Percentiles rank a stretch among this genome's conserved stretches.
These are phyloP conservation scores for Hanseniaspora lachancei DNA, from an alignment of 805 yeast genomes.

Conservation along the genomic window DNA sequence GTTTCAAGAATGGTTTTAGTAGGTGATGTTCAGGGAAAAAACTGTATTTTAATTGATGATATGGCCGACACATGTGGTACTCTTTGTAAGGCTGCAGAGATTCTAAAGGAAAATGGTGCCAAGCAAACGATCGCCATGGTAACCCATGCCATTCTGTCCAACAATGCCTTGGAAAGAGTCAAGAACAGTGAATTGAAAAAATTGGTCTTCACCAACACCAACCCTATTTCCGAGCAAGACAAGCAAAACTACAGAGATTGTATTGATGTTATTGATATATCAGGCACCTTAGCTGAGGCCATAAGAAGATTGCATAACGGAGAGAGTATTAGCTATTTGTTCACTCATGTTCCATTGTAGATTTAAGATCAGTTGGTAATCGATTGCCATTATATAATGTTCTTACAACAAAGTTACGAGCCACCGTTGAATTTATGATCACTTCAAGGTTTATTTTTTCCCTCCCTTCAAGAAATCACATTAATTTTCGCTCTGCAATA, in stretches of 20 bases:
- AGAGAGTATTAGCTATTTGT: constrained; percentile 69
- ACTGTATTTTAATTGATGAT: constrained; percentile 70
- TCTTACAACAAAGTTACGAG: too few relatives aligned
- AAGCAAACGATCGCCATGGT: constrained; percentile 66
- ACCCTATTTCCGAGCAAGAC: constrained; percentile 58
- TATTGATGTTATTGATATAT: constrained; percentile 56
- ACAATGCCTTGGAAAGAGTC: constrained; percentile 58
- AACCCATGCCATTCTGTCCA: constrained; percentile 68
- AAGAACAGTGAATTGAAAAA: constrained; percentile 54
- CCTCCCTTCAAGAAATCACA: too few relatives aligned
- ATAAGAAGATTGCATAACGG: constrained; percentile 78
- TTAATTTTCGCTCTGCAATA: too few relatives aligned
- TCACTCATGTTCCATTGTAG: constrained; percentile 46
- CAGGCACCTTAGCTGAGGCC: constrained; percentile 66
- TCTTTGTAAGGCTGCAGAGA: constrained; percentile 68
- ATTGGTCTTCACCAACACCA: constrained; percentile 69
- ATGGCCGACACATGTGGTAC: constrained; percentile 90
- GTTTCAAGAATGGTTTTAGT: constrained; percentile 75
- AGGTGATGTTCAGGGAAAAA: constrained; percentile 67
- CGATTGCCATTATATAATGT: background rate
- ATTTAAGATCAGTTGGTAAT: background rate
- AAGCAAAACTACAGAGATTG: constrained; percentile 39
- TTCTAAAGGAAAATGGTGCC: constrained; percentile 49
- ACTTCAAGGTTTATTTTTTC: too few relatives aligned
- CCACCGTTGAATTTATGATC: too few relatives aligned